A percentile compares a stretch with the other conserved stretches of the same genome.
Evolutionary conservation across 768 basidiomycete genomes (phyloP).

Genomic region (Panaeolus cyanescens): DNA sequence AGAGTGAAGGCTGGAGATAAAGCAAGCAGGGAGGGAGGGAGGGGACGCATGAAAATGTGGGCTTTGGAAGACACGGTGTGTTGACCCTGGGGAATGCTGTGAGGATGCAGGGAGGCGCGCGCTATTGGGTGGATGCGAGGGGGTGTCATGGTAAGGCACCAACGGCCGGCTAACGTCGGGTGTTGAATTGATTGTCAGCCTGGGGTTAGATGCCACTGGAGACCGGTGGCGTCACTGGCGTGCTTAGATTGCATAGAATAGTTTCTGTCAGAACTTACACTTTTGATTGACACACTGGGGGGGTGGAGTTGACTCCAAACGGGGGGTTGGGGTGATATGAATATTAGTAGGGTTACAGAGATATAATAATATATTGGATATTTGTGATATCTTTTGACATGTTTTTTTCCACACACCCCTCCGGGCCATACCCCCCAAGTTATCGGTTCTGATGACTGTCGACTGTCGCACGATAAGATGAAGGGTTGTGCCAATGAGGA

Average conservation of each 20-base stretch:
- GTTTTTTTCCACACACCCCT: too few species aligned
- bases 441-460: neutral
- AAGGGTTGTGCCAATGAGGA: neutral
- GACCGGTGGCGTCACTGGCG: too few species aligned
- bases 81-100: neutral
- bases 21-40: too few species aligned
- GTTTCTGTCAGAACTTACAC: neutral
- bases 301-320: neutral
- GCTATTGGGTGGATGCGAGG: neutral
- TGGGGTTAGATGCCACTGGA: neutral
- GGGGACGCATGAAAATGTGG: too few species aligned
- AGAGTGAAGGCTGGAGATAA: too few species aligned
- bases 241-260: neutral
- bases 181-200: neutral
- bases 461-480: constrained; percentile 2
- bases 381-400: too few species aligned
- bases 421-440: too few species aligned
- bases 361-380: too few species aligned
- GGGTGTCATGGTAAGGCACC: neutral
- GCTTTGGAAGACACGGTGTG: neutral
- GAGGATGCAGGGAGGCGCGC: constrained; percentile 2
- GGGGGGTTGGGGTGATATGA: neutral
- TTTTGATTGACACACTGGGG: constrained; percentile 2
- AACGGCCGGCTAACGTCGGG: neutral
- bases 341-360: neutral